Conservation (phyloP, 768 basidiomycete species). For the Suillus subalutaceus region DNA sequence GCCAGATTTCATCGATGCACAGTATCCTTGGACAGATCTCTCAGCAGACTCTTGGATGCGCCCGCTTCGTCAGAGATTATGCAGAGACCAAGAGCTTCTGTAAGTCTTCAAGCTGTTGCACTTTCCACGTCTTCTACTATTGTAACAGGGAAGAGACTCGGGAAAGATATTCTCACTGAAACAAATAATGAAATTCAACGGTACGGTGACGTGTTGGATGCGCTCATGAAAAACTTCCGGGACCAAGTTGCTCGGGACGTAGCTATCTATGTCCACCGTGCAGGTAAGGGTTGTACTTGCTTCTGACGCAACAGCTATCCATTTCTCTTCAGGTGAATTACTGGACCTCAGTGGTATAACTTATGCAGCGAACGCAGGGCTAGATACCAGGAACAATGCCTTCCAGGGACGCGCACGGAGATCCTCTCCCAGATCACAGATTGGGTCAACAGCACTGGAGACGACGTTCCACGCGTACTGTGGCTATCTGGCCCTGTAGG, state of each 20-base stretch:
- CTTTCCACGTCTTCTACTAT: background rate
- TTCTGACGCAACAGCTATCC: background rate
- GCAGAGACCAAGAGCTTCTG: constrained; percentile 10
- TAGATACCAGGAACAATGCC: constrained; percentile 14
- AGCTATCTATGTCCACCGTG: background rate
- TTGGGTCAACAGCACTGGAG: constrained; percentile 22
- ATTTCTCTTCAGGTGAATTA: background rate
- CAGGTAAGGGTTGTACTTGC: background rate
- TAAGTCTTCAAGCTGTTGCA: background rate
- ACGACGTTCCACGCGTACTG: background rate
- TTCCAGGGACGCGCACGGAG: constrained; percentile 22
- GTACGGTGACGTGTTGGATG: background rate
- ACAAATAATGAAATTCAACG: background rate
- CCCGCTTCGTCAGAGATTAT: constrained; percentile 13
- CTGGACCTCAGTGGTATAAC: background rate
- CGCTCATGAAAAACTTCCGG: constrained; percentile 3
- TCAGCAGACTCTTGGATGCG: constrained; percentile 12
- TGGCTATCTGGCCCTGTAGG: background rate
- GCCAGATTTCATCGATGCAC: background rate
- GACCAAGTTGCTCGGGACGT: background rate
- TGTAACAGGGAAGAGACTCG: background rate
- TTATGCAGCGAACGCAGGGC: background rate
- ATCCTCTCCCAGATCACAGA: constrained; percentile 27
- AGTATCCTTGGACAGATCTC: constrained; percentile 4
- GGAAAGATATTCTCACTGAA: background rate